Conservation (phyloP, 768 basidiomycete species). For the Tricholoma bakamatsutake region DNA sequence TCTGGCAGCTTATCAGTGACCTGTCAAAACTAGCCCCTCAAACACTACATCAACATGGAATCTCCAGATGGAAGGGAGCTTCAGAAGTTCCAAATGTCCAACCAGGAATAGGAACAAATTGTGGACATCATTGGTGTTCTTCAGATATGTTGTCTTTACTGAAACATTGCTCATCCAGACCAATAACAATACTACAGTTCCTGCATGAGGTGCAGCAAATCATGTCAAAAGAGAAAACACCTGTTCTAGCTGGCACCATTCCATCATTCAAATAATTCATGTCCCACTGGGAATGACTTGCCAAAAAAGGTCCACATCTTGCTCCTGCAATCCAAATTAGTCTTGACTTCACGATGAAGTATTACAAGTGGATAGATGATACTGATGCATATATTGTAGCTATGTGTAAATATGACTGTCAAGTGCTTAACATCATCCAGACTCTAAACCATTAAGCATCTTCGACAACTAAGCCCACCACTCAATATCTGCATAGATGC, state of each 20-base stretch:
- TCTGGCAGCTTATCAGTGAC: background rate
- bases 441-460: too few relatives aligned
- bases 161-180: too few relatives aligned
- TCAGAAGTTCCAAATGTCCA: background rate
- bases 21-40: conserved; percentile 1
- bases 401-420: conserved; percentile 5
- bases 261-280: conserved; percentile 12
- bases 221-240: conserved; percentile 12
- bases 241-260: conserved; percentile 6
- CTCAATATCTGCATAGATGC: background rate
- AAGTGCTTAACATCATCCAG: too few relatives aligned
- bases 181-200: background rate
- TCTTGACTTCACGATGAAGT: conserved; percentile 5
- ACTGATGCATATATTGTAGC: conserved; percentile 9
- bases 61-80: background rate
- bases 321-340: conserved; percentile 2
- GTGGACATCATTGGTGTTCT: conserved; percentile 11
- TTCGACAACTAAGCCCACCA: too few relatives aligned
- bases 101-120: conserved; percentile 8
- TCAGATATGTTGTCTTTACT: background rate
- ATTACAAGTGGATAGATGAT: conserved; percentile 7
- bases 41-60: background rate
- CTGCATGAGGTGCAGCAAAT: conserved; percentile 13
- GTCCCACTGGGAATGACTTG: conserved; percentile 2
- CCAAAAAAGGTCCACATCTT: background rate